Conservation (phyloP, 116 monocot species). For the Trichopus zeylanicus region DNA sequence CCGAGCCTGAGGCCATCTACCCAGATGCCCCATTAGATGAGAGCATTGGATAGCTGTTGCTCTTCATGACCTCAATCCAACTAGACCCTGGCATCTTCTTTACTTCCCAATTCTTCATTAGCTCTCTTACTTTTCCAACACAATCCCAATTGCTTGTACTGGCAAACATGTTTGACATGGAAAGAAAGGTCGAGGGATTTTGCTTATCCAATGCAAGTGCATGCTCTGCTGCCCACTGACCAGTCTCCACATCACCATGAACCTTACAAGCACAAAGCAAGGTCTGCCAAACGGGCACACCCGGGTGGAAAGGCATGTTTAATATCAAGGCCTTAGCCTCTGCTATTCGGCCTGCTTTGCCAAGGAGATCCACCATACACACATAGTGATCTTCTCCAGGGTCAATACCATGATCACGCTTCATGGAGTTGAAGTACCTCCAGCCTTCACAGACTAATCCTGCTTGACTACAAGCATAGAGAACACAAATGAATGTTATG, state of each 20-base stretch:
- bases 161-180: conserved; percentile 63
- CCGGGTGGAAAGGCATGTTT: conserved; percentile 41
- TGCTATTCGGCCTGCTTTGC: conserved; percentile 37
- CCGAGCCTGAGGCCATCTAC: too few relatives aligned
- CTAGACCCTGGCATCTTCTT: conserved; percentile 51
- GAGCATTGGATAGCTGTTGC: neutral
- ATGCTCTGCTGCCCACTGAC: conserved; percentile 39
- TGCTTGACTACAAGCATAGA: conserved; percentile 77
- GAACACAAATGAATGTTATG: conserved; percentile 64
- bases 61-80: conserved; percentile 34
- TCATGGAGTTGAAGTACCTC: conserved; percentile 52
- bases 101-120: conserved; percentile 45
- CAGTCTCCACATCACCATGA: conserved; percentile 56
- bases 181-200: conserved; percentile 62
- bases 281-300: conserved; percentile 44
- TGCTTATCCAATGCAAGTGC: conserved; percentile 37
- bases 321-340: conserved; percentile 62
- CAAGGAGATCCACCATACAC: conserved; percentile 79
- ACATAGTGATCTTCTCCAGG: conserved; percentile 76
- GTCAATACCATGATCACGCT: conserved; percentile 22
- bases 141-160: conserved; percentile 51
- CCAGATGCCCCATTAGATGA: too few relatives aligned
- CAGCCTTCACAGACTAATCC: conserved; percentile 62
- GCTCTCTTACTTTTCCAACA: conserved; percentile 42
- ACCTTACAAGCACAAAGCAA: conserved; percentile 59